Evolutionary conservation across 2,329 filamentous ascomycete genomes (phyloP), one percentile per base, ranked within the genome.

Genomic region (Aspergillus bombycis): DNA sequence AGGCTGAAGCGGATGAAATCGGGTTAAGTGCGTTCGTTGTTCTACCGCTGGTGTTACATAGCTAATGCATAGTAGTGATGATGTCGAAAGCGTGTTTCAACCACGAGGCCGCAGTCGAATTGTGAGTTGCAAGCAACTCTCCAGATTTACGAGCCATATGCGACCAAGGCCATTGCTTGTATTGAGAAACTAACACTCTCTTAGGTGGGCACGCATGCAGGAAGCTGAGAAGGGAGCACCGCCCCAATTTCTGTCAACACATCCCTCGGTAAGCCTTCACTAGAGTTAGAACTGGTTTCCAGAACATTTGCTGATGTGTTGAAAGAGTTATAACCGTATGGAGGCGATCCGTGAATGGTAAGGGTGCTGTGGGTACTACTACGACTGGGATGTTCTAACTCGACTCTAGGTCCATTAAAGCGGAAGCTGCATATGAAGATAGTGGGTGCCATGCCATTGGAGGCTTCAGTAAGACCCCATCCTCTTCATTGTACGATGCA

Each of bases 11-110:
- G 9, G 87, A 89, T 72, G 84, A 86, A 60, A 88, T 89, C 38
- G 87, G 87, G 1, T 71, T 88, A 53, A 79, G 80, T 82, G 77
- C 64, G 74, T 38, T 45, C 7, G 9, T 8, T 16, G 12, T 19
- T 1, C 54, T 14, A 16, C 1, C 14, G 23, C 41, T 12, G 9
- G 38, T 4, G 19, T 5, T 28, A 8, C 23, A n/a, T 7, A 12
- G 30, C 70, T 78, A 60, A 72, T 53, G 6, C n/a, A 12, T 30
- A 6, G 52, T 54, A 79, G 77, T 88, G 73, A 87, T 89, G 82
- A 89, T 89, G 85, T 82, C 87, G 1, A 80, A 86, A 71, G 83
- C 82, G 43, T 89, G 87, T 73, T 89, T 85, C 68, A 79, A 86
- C 59, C 87, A 87, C 0, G 74, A 81, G 62, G 85, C 83, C 16